Evolutionary conservation across 2,329 filamentous ascomycete species (phyloP).

Genomic region (Arthrobotrys megalospora): DNA sequence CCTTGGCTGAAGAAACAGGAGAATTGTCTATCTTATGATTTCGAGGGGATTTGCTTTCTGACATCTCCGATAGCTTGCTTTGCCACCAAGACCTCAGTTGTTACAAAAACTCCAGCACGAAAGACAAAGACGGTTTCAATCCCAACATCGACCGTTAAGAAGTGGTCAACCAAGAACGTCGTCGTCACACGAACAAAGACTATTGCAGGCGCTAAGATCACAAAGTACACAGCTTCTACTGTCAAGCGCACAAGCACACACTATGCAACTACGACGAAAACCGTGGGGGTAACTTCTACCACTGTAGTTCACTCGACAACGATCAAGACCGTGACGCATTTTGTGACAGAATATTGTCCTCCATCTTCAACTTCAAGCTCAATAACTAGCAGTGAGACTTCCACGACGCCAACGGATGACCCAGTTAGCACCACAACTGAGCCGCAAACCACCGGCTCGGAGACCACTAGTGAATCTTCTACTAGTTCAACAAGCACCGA

Average conservation of each 20-base stretch:
- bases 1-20: too few relatives aligned
- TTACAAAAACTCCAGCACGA: conserved; percentile 3
- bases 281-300: conserved; percentile 15
- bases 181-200: conserved; percentile 6
- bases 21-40: too few relatives aligned
- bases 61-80: conserved; percentile 9
- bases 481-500: too few relatives aligned
- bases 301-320: neutral
- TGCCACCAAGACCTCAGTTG: neutral
- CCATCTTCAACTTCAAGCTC: too few relatives aligned
- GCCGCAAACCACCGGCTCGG: too few relatives aligned
- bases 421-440: too few relatives aligned
- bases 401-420: too few relatives aligned
- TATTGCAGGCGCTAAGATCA: conserved; percentile 9
- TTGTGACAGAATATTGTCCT: neutral
- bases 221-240: conserved; percentile 17
- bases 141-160: conserved; percentile 8
- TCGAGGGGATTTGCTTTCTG: too few relatives aligned
- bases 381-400: too few relatives aligned
- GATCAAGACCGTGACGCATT: conserved; percentile 9
- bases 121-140: conserved; percentile 17
- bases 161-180: conserved; percentile 10
- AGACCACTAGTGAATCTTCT: too few relatives aligned
- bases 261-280: conserved; percentile 9
- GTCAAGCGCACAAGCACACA: neutral